Evolutionary conservation across 768 basidiomycete species (phyloP).

Genomic region (Pilatotrama ljubarskyi): DNA sequence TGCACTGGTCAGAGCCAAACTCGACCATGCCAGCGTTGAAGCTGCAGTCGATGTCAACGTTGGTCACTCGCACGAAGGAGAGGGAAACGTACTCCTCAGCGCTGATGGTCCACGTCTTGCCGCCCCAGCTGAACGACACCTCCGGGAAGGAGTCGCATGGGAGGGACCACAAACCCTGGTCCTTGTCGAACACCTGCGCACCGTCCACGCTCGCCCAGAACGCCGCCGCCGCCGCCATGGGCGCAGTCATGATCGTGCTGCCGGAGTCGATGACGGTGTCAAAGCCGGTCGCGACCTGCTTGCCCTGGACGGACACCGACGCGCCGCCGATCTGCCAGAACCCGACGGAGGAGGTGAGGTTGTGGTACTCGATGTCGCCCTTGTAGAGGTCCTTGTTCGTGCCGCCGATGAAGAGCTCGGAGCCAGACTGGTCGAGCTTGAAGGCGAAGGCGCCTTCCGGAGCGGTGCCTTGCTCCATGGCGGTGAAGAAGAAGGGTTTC

Average conservation of each 20-base stretch:
- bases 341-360: slow-evolving; percentile 13
- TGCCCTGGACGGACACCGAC: slow-evolving; percentile 25
- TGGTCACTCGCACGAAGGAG: not conserved
- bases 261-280: slow-evolving; percentile 29
- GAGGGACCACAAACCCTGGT: slow-evolving; percentile 15
- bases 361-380: slow-evolving; percentile 37
- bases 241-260: slow-evolving; percentile 32
- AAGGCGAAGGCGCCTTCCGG: slow-evolving; percentile 47
- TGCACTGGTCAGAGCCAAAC: slow-evolving; percentile 7
- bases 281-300: slow-evolving; percentile 16
- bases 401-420: slow-evolving; percentile 61
- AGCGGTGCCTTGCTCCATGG: slow-evolving; percentile 38
- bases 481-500: slow-evolving; percentile 39
- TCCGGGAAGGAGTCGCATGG: slow-evolving; percentile 19
- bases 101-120: slow-evolving; percentile 18
- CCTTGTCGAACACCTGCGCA: slow-evolving; percentile 11
- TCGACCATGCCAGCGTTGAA: slow-evolving; percentile 14
- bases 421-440: slow-evolving; percentile 42
- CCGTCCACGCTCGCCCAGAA: slow-evolving; percentile 34
- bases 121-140: slow-evolving; percentile 24
- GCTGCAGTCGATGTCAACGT: not conserved
- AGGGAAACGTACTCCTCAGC: slow-evolving; percentile 5
- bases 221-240: slow-evolving; percentile 18
- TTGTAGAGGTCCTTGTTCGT: slow-evolving; percentile 47
- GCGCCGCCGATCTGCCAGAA: slow-evolving; percentile 34